Conservation (phyloP, 768 basidiomycete genomes). For the Suillus subluteus region DNA sequence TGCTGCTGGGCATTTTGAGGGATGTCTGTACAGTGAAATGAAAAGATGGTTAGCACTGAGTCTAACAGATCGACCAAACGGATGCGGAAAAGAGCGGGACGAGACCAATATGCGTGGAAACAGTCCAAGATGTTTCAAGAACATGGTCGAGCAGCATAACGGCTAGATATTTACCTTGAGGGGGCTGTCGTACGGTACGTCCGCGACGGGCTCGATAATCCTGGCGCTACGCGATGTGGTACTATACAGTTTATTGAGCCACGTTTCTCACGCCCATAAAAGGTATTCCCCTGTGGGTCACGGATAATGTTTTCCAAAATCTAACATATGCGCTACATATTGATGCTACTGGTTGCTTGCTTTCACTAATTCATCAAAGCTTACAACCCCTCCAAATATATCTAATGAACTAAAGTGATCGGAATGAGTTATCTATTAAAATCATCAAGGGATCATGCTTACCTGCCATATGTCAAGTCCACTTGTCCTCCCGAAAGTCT, state of each 20-base stretch:
- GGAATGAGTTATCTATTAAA: slow-evolving; percentile 4
- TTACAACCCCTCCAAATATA: slow-evolving; percentile 72
- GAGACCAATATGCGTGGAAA: slow-evolving; percentile 4
- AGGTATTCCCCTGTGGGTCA: slow-evolving; percentile 11
- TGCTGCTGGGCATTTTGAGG: slow-evolving; percentile 78
- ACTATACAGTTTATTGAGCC: slow-evolving; percentile 49
- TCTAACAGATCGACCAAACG: slow-evolving; percentile 2
- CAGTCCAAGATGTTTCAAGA: background rate
- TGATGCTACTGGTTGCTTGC: slow-evolving; percentile 23
- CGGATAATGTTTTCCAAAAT: background rate
- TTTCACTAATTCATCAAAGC: slow-evolving; percentile 56
- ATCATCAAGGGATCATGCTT: slow-evolving; percentile 19
- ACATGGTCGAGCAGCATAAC: slow-evolving; percentile 5
- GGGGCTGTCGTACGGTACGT: slow-evolving; percentile 34
- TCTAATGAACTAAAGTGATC: slow-evolving; percentile 53
- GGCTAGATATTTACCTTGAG: slow-evolving; percentile 40
- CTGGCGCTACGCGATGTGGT: slow-evolving; percentile 33
- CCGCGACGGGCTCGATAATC: slow-evolving; percentile 29
- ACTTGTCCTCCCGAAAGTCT: slow-evolving; percentile 80
- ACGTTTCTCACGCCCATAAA: slow-evolving; percentile 38
- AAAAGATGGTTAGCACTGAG: slow-evolving; percentile 7
- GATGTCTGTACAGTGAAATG: slow-evolving; percentile 26
- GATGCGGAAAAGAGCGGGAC: slow-evolving; percentile 8
- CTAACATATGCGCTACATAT: background rate
- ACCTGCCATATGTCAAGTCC: slow-evolving; percentile 42